These are phyloP conservation scores for Filobasidium uniguttulatum DNA, from an alignment of 1,284 basidiomycete genomes.

Conservation along the genomic window DNA sequence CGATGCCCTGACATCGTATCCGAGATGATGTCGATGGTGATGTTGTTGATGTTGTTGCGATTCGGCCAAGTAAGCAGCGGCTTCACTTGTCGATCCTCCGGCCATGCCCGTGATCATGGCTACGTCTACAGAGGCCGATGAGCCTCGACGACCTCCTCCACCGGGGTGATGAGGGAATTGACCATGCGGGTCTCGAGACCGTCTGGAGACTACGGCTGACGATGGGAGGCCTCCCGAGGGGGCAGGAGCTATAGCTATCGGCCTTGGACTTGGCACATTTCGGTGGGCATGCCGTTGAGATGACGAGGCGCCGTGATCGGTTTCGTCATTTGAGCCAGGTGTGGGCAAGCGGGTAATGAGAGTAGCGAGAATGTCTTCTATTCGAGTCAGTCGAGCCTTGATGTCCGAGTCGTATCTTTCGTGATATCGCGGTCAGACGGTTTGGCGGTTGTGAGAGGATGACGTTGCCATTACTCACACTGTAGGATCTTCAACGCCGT, in stretches of 20 bases:
- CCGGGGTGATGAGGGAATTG: constrained; percentile 7
- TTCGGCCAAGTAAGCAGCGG: too few relatives aligned
- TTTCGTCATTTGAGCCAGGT: not conserved
- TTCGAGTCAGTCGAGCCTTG: constrained; percentile 31
- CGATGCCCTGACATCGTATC: constrained; percentile 8
- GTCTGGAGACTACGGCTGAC: constrained; percentile 16
- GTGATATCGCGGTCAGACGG: not conserved
- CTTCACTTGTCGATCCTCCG: not conserved
- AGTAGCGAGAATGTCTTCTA: constrained; percentile 32
- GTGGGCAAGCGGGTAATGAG: constrained; percentile 21
- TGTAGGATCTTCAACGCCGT: constrained; percentile 38
- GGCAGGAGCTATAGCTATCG: too few relatives aligned
- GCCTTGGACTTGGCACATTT: constrained; percentile 27
- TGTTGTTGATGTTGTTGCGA: not conserved
- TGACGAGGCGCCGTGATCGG: not conserved
- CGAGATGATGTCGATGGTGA: constrained; percentile 4
- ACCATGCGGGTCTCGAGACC: not conserved
- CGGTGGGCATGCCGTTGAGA: constrained; percentile 20
- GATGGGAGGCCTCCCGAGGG: too few relatives aligned
- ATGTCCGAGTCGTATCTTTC: constrained; percentile 32
- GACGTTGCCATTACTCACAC: constrained; percentile 23
- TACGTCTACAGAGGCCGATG: not conserved
- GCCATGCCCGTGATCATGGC: too few relatives aligned
- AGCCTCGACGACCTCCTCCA: constrained; percentile 1
- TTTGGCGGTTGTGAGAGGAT: not conserved